Base-by-base conservation (phyloP, 192 early-diverging fungal species). In the Coemansia guatemalensis region DNA sequence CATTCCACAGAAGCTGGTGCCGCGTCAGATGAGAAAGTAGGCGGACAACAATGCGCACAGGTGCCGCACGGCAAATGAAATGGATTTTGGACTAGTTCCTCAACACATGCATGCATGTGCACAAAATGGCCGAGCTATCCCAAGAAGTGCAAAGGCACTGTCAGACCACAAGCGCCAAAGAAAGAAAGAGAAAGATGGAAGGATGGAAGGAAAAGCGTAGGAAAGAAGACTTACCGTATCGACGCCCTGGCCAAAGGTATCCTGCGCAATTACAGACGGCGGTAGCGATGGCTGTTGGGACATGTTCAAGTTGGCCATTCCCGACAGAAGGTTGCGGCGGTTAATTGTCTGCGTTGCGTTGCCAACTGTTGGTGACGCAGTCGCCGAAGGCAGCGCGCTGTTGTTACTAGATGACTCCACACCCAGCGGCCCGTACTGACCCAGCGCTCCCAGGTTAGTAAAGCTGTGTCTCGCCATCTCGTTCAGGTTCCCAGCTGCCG, bases 271-370 rank as follows among this genome's bases (percentile, higher is more conserved):
- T 52, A 23, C 57, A 44, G 8, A 58, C 60, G 18, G 68, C 53
- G 39, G 39, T 17, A 44, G 39, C 0, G 73, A 62, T n/a, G 78
- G 73, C 63, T 75, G 49, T 59, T 71, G 78, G 5, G 78, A 18
- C 65, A 81, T 69, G 50, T 69, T 81, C 9, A 81, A 26, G 7
- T 51, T 62, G 14, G 78, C 78, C 78, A 81, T 74, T 29, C 78
- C 53, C 4, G 62, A 68, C 27, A 72, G 27, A 23, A 81, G 29
- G 1, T 64, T 66, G 1, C 69, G 57, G 5, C 78, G 61, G 8
- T 33, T 58, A 17, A 65, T 33, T 20, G 52, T 12, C 49, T 48
- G 39, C 17, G 39, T 44, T 44, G 14, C 14, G 8, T 55, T 51
- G 21, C 67, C 47, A 8, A 57, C 26, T 1, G 60, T 75, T 14